These are phyloP conservation scores for Lumnitzera racemosa DNA, from an alignment of 345 rosid species.

Conservation along the genomic window DNA sequence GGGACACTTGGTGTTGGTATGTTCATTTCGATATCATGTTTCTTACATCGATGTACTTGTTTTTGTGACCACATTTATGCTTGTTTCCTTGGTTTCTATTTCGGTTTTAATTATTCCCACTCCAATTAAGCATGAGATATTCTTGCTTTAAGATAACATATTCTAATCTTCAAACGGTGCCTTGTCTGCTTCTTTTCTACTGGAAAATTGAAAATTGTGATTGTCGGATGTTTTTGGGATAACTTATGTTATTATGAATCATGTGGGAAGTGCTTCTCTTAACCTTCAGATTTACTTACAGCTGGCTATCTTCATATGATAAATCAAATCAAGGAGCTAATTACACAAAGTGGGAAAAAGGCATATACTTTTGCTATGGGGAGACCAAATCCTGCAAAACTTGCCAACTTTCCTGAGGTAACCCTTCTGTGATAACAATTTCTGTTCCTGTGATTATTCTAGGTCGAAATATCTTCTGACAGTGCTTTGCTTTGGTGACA, in stretches of 20 bases:
- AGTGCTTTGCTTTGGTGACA: slow-evolving; percentile 20
- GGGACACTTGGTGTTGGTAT: slow-evolving; percentile 98
- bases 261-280: slow-evolving; percentile 1
- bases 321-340: slow-evolving; percentile 74
- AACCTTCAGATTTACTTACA: slow-evolving; percentile 24
- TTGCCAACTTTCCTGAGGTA: slow-evolving; percentile 95
- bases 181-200: no score
- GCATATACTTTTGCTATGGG: slow-evolving; percentile 90
- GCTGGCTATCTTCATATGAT: slow-evolving; percentile 94
- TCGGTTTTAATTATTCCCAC: no score
- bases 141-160: no score
- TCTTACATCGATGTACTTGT: neutral
- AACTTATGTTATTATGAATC: neutral
- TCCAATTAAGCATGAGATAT: no score
- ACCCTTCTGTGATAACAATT: slow-evolving; percentile 1
- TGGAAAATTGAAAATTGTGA: no score
- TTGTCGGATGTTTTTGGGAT: neutral
- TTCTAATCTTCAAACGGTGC: no score
- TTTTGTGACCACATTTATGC: no score
- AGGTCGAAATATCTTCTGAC: slow-evolving; percentile 6
- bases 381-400: slow-evolving; percentile 89
- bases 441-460: slow-evolving; percentile 1
- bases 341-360: slow-evolving; percentile 67
- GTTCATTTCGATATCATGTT: slow-evolving; percentile 6
- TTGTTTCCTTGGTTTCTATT: no score